phyloP scores from a whole-genome alignment of 2,329 filamentous ascomycete genomes.

The Leptodontidium sp. region DNA sequence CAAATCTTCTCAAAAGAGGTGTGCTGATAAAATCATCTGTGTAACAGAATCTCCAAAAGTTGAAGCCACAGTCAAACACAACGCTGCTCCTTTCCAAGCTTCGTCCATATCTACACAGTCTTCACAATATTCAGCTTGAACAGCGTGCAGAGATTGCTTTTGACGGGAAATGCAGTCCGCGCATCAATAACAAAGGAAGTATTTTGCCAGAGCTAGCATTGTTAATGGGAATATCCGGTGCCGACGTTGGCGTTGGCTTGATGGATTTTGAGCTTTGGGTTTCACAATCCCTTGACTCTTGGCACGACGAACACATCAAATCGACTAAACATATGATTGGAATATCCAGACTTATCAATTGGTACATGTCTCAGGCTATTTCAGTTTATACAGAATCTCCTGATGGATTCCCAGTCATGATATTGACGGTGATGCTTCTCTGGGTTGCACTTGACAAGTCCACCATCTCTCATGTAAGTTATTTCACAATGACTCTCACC shows the following conservation, averaged over 20 bases:
- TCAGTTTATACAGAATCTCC: conserved; percentile 52
- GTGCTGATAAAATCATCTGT: too few species aligned
- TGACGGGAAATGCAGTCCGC: conserved; percentile 14
- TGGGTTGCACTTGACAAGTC: conserved; percentile 65
- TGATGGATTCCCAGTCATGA: conserved; percentile 59
- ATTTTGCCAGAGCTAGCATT: conserved; percentile 19
- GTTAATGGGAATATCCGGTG: not conserved
- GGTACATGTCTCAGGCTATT: conserved; percentile 47
- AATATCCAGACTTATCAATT: conserved; percentile 16
- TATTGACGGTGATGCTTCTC: conserved; percentile 63
- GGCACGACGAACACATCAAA: conserved; percentile 17
- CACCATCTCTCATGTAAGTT: conserved; percentile 44
- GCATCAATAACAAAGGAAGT: conserved; percentile 20
- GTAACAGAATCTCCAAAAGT: conserved; percentile 20
- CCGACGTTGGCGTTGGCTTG: conserved; percentile 16
- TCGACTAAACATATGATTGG: not conserved
- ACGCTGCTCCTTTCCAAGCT: conserved; percentile 27
- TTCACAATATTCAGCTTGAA: conserved; percentile 15
- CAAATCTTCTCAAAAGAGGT: too few species aligned
- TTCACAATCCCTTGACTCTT: conserved; percentile 20
- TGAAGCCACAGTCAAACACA: conserved; percentile 23
- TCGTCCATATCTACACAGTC: conserved; percentile 17
- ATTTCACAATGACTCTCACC: not conserved
- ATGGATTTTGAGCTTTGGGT: conserved; percentile 30
- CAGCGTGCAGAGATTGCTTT: conserved; percentile 15